Percentiles rank a stretch among this genome's conserved stretches.
phyloP scores from a whole-genome alignment of 352 stramenopile species.

The Phytophthora brassicae region DNA sequence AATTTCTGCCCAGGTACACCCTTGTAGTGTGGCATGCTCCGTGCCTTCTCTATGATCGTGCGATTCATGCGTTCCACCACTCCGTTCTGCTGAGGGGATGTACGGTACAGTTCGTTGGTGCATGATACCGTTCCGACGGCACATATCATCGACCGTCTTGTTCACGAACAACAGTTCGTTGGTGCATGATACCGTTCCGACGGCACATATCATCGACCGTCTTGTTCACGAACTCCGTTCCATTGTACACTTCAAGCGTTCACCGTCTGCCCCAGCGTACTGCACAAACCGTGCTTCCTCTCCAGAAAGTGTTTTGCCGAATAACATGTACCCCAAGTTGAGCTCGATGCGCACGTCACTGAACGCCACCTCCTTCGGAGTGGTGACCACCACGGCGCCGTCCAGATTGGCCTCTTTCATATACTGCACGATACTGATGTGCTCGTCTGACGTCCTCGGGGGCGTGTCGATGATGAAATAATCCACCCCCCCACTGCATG shows the following conservation, averaged over 20 bases:
- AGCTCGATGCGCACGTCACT: slow-evolving; percentile 99
- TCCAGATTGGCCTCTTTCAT: slow-evolving; percentile 96
- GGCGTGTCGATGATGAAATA: slow-evolving; percentile 99
- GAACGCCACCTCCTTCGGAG: slow-evolving; percentile 99
- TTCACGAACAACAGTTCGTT: no score
- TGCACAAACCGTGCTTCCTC: no score
- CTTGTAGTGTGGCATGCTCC: slow-evolving; percentile 32
- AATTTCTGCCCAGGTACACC: slow-evolving; percentile 35
- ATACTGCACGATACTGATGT: slow-evolving; percentile 99
- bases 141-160: no score
- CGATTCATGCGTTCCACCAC: slow-evolving; percentile 23
- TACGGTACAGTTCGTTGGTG: no score
- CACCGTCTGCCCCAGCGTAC: no score
- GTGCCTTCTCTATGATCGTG: slow-evolving; percentile 31
- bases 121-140: no score
- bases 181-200: no score
- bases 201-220: no score
- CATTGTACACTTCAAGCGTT: no score
- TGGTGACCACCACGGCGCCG: slow-evolving; percentile 98
- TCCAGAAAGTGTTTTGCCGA: no score
- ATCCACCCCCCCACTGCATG: slow-evolving; percentile 99
- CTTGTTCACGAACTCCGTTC: no score
- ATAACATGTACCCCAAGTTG: no score
- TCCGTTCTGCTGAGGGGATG: not conserved
- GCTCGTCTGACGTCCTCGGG: slow-evolving; percentile 99